Conservation (phyloP, 179 eudicot species). For the Heliamphora pulchella region DNA sequence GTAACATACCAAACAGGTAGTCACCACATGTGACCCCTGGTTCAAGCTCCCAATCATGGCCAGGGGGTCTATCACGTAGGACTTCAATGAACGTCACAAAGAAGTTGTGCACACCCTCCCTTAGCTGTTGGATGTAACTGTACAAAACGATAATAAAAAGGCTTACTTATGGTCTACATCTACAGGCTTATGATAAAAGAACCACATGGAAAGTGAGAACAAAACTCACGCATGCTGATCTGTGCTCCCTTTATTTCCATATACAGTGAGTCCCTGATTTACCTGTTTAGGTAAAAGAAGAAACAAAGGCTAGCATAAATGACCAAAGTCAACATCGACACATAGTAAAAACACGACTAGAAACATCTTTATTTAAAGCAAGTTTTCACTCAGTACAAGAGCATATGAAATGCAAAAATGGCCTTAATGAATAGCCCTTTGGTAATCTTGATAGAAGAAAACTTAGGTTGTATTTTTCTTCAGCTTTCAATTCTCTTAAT, state of each 20-base stretch:
- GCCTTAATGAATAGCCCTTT: too few relatives aligned
- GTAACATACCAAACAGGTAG: conserved; percentile 95
- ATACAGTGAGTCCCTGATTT: conserved; percentile 84
- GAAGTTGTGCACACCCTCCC: conserved; percentile 98
- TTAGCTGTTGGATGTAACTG: conserved; percentile 96
- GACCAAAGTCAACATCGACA: not conserved
- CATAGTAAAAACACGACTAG: not conserved
- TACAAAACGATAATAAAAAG: conserved; percentile 18
- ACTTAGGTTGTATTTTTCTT: too few relatives aligned
- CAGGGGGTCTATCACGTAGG: conserved; percentile 93
- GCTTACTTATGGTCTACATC: not conserved
- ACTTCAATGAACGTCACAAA: conserved; percentile 95
- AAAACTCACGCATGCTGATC: conserved; percentile 95
- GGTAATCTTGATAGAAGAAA: too few relatives aligned
- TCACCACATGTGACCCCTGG: conserved; percentile 99
- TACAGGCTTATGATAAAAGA: not conserved
- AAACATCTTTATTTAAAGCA: not conserved
- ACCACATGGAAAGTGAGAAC: conserved; percentile 14
- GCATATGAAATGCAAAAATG: not conserved
- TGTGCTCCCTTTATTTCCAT: conserved; percentile 99
- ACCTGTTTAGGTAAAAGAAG: conserved; percentile 41
- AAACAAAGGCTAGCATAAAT: conserved; percentile 2
- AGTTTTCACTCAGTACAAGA: not conserved
- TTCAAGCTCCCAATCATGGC: conserved; percentile 99
- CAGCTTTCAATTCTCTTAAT: too few relatives aligned